phyloP scores from a whole-genome alignment of 345 rosid genomes.

The Lepidium africanum region DNA sequence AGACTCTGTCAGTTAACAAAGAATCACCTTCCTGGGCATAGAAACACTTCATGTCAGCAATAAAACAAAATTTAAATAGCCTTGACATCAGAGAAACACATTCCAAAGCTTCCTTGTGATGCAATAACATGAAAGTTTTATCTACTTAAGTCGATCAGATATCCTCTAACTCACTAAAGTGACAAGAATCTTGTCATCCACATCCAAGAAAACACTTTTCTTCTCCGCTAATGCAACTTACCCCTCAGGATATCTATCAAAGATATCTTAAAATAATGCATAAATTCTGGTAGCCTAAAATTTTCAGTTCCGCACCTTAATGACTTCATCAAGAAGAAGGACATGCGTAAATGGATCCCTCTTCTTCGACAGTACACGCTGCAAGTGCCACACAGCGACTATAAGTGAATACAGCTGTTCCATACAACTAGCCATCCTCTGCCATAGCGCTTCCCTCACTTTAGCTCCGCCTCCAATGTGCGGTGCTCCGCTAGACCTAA shows the following conservation, averaged over 20 bases:
- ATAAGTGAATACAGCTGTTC: slow-evolving; percentile 74
- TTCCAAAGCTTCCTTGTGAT: neutral
- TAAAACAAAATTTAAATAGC: neutral
- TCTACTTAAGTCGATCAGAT: neutral
- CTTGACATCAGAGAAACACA: slow-evolving; percentile 5
- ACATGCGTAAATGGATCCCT: slow-evolving; percentile 96
- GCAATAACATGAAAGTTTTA: neutral
- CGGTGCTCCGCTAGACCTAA: slow-evolving; percentile 84
- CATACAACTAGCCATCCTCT: slow-evolving; percentile 81
- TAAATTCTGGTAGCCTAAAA: neutral
- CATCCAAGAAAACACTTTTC: neutral
- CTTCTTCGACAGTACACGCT: slow-evolving; percentile 91
- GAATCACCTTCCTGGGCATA: slow-evolving; percentile 68
- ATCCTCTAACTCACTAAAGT: neutral
- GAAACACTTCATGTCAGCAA: slow-evolving; percentile 24
- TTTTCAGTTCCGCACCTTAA: slow-evolving; percentile 44
- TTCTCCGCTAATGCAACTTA: neutral
- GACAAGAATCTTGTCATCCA: neutral
- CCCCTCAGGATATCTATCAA: neutral
- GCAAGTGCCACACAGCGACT: slow-evolving; percentile 95
- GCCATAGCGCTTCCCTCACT: slow-evolving; percentile 92
- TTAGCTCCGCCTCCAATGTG: slow-evolving; percentile 87
- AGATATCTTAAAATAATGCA: neutral
- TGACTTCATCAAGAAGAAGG: slow-evolving; percentile 86
- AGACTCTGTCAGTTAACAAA: slow-evolving; percentile 78